Conservation (phyloP, 345 rosid species). For the Heritiera littoralis region DNA sequence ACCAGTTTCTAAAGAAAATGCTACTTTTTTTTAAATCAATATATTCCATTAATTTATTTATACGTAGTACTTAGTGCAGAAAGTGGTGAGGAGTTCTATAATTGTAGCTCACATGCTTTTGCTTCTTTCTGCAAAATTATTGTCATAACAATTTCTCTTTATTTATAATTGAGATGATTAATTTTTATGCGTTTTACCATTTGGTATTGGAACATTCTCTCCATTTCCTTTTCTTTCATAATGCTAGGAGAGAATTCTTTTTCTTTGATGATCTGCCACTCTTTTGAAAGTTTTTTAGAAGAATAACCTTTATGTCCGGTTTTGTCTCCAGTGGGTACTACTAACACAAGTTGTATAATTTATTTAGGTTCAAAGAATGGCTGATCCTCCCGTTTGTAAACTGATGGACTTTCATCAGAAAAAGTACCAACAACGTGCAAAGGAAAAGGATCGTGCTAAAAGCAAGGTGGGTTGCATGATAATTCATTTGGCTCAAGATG, state of each 20-base stretch:
- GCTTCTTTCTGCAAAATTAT: background rate
- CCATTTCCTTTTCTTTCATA: background rate
- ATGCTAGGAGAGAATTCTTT: background rate
- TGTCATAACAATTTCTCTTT: background rate
- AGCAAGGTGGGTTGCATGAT: slow-evolving; percentile 40
- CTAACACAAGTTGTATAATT: background rate
- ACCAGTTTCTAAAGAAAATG: background rate
- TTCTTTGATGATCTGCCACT: too few species aligned
- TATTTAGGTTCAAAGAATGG: slow-evolving; percentile 49
- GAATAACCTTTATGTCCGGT: background rate
- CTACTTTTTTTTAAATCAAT: background rate
- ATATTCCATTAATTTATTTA: background rate
- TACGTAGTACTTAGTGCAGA: background rate
- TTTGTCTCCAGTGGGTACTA: background rate
- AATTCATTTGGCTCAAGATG: background rate
- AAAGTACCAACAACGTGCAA: slow-evolving; percentile 32
- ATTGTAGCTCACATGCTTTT: background rate
- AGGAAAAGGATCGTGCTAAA: slow-evolving; percentile 59
- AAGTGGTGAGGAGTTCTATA: background rate
- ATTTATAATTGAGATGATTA: background rate
- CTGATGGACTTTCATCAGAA: slow-evolving; percentile 55
- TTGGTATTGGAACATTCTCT: background rate
- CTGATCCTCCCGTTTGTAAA: slow-evolving; percentile 66
- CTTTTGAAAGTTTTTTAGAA: background rate
- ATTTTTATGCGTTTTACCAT: background rate